These are phyloP conservation scores for Silene latifolia DNA, from an alignment of 148 eudicot species.

Conservation along the genomic window DNA sequence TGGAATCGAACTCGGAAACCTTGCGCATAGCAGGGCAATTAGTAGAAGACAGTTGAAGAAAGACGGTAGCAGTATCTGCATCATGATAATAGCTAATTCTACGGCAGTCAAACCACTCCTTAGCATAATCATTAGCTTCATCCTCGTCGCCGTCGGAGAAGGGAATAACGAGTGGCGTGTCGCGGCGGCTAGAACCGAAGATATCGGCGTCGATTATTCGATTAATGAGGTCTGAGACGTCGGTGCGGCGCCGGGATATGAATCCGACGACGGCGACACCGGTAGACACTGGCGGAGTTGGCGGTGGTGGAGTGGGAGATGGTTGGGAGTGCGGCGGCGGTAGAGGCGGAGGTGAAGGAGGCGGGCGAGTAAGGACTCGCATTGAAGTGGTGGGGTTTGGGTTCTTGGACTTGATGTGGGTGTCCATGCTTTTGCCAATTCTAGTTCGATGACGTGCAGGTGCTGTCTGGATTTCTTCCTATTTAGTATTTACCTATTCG, in stretches of 20 bases:
- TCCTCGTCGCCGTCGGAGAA: slow-evolving; percentile 3
- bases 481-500: too few species aligned
- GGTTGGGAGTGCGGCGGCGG: slow-evolving; percentile 5
- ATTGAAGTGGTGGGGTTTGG: slow-evolving; percentile 32
- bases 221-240: slow-evolving; percentile 62
- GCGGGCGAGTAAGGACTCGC: slow-evolving; percentile 70
- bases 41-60: slow-evolving; percentile 46
- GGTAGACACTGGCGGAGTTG: slow-evolving; percentile 2
- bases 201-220: slow-evolving; percentile 58
- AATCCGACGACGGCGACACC: slow-evolving; percentile 41
- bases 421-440: slow-evolving; percentile 1
- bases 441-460: too few species aligned
- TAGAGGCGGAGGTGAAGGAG: slow-evolving; percentile 18
- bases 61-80: too few species aligned
- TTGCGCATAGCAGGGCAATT: slow-evolving; percentile 38
- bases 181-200: slow-evolving; percentile 56
- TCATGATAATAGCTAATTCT: too few species aligned
- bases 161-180: slow-evolving; percentile 25
- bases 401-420: slow-evolving; percentile 5
- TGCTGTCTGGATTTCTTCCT: too few species aligned
- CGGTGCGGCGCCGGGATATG: slow-evolving; percentile 42
- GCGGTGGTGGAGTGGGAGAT: slow-evolving; percentile 9
- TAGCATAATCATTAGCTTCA: background rate
- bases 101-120: too few species aligned
- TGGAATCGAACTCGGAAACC: slow-evolving; percentile 36